A percentile compares a stretch with the other conserved stretches of the same genome.
Conservation (phyloP, 2,329 filamentous ascomycete genomes). For the Aspergillus sp. region DNA sequence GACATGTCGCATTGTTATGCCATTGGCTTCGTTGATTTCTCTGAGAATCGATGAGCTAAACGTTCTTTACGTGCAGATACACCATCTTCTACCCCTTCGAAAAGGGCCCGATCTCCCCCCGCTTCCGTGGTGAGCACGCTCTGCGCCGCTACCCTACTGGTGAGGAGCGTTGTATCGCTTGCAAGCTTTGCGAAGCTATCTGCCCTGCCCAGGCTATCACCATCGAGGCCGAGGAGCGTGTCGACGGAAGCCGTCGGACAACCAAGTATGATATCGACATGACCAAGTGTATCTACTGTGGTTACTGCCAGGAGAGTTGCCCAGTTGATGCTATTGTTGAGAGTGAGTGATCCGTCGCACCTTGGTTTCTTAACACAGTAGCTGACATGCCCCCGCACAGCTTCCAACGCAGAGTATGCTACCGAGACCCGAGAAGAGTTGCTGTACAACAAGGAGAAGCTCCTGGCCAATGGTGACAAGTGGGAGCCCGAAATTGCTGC, state of each 20-base stretch:
- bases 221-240: slow-evolving; percentile 97
- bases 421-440: slow-evolving; percentile 85
- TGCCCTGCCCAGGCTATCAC: slow-evolving; percentile 98
- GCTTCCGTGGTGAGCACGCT: slow-evolving; percentile 97
- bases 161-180: slow-evolving; percentile 98
- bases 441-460: slow-evolving; percentile 96
- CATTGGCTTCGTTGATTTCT: slow-evolving; percentile 4
- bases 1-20: neutral
- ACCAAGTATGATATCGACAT: slow-evolving; percentile 99
- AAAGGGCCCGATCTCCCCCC: slow-evolving; percentile 95
- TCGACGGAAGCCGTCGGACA: slow-evolving; percentile 89
- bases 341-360: slow-evolving; percentile 40
- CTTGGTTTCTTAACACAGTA: slow-evolving; percentile 12
- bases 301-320: slow-evolving; percentile 98
- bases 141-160: slow-evolving; percentile 93
- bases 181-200: slow-evolving; percentile 98
- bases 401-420: slow-evolving; percentile 69
- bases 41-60: neutral
- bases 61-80: slow-evolving; percentile 57
- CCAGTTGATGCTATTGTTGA: slow-evolving; percentile 93
- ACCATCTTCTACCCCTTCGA: slow-evolving; percentile 99
- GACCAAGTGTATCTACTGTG: slow-evolving; percentile 99
- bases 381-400: slow-evolving; percentile 26
- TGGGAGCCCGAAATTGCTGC: slow-evolving; percentile 98
- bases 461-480: slow-evolving; percentile 84